Conservation (phyloP, 805 yeast genomes). For the Barnettozyma siamensis region DNA sequence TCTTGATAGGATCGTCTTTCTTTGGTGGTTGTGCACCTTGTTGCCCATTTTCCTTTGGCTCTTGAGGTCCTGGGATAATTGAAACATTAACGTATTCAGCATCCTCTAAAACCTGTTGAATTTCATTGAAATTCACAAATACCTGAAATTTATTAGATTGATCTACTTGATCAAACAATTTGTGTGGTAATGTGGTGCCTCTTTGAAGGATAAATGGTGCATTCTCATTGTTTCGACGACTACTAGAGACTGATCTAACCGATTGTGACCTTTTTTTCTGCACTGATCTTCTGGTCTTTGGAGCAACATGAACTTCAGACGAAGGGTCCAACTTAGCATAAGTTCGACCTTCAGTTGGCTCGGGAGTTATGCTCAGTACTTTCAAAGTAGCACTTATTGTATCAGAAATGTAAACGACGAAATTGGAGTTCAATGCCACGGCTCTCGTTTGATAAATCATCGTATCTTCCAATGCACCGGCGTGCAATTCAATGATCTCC, state of each 20-base stretch:
- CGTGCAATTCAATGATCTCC: conserved; percentile 85
- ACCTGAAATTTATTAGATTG: conserved; percentile 33
- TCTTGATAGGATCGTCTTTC: conserved; percentile 10
- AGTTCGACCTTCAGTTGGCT: conserved; percentile 19
- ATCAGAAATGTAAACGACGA: conserved; percentile 68
- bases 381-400: conserved; percentile 52
- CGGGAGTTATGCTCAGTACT: conserved; percentile 43
- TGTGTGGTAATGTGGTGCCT: conserved; percentile 53
- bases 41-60: conserved; percentile 10
- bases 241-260: conserved; percentile 21
- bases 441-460: conserved; percentile 78
- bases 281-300: conserved; percentile 39
- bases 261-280: conserved; percentile 21
- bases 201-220: conserved; percentile 40
- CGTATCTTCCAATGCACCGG: conserved; percentile 65
- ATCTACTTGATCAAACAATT: conserved; percentile 25
- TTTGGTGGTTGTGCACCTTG: conserved; percentile 7
- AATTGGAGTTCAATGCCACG: conserved; percentile 48
- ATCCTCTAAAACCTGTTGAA: conserved; percentile 28
- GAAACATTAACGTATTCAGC: conserved; percentile 46
- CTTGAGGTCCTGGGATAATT: conserved; percentile 46
- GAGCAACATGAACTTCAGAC: conserved; percentile 74
- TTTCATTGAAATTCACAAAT: conserved; percentile 39
- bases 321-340: conserved; percentile 54
- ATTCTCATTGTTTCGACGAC: conserved; percentile 18